Conservation (phyloP, 768 basidiomycete species). For the Trametes maxima region DNA sequence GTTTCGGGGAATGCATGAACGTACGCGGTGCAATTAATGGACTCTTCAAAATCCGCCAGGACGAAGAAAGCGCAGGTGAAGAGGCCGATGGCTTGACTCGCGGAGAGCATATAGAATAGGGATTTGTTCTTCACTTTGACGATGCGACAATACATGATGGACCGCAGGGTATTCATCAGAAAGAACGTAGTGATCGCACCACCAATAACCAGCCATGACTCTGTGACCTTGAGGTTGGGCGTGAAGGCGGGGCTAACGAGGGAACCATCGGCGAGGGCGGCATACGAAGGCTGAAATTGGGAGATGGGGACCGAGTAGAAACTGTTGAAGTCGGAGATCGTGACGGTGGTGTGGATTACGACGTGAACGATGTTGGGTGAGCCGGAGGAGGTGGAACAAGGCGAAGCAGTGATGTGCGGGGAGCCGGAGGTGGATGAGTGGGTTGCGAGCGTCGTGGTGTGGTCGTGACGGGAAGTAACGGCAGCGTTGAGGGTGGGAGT, state of each 20-base stretch:
- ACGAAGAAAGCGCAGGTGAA: slow-evolving; percentile 46
- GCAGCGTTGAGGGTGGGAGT: neutral
- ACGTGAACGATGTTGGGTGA: slow-evolving; percentile 48
- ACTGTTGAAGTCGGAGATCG: slow-evolving; percentile 49
- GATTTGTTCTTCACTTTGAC: slow-evolving; percentile 59
- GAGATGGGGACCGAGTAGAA: slow-evolving; percentile 47
- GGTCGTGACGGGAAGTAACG: slow-evolving; percentile 16
- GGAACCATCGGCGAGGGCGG: slow-evolving; percentile 57
- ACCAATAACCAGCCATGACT: slow-evolving; percentile 48
- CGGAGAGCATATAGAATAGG: slow-evolving; percentile 58
- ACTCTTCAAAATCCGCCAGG: slow-evolving; percentile 46
- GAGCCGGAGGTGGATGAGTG: neutral
- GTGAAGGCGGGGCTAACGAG: slow-evolving; percentile 50
- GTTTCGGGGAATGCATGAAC: slow-evolving; percentile 43
- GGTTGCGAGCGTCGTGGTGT: slow-evolving; percentile 11
- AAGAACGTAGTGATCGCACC: slow-evolving; percentile 55
- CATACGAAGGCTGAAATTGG: slow-evolving; percentile 46
- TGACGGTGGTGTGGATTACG: slow-evolving; percentile 50
- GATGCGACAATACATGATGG: slow-evolving; percentile 52
- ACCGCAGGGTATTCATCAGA: slow-evolving; percentile 52
- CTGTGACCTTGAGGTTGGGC: slow-evolving; percentile 44
- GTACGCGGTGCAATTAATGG: slow-evolving; percentile 50
- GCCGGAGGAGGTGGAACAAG: slow-evolving; percentile 14
- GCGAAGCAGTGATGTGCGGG: neutral
- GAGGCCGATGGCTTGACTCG: slow-evolving; percentile 57